Conservation (phyloP, 371 early-diverging fungal genomes). For the Apophysomyces ossiformis region DNA sequence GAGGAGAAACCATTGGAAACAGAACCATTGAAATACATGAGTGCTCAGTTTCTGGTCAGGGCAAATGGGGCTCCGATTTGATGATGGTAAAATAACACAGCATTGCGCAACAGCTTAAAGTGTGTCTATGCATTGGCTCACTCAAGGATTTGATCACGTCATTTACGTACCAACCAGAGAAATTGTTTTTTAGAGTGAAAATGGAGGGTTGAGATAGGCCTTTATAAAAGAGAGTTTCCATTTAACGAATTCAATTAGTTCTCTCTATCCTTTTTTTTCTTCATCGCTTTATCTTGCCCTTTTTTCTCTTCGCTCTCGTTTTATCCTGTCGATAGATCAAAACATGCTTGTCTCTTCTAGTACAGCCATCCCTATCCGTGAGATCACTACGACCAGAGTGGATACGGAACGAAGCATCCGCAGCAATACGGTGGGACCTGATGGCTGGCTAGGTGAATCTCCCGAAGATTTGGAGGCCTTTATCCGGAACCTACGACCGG, state of each 20-base stretch:
- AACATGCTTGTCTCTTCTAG: constrained; percentile 1
- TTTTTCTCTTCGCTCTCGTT: background rate
- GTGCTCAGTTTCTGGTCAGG: background rate
- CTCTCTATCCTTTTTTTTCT: background rate
- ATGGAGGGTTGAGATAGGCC: background rate
- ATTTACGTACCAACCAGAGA: background rate
- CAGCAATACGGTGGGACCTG: constrained; percentile 31
- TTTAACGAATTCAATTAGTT: background rate
- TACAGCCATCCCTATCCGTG: background rate
- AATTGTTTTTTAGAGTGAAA: background rate
- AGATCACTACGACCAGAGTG: background rate
- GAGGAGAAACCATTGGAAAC: background rate
- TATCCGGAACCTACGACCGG: constrained; percentile 24
- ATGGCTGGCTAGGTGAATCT: constrained; percentile 22
- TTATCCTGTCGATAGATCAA: background rate
- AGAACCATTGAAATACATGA: background rate
- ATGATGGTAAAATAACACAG: background rate
- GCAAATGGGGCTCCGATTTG: background rate
- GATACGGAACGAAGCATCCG: constrained; percentile 25
- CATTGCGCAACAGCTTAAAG: background rate
- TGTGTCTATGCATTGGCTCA: constrained; percentile 2
- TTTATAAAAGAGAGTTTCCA: too few relatives aligned
- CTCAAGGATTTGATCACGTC: constrained; percentile 1
- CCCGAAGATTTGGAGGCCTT: constrained; percentile 18
- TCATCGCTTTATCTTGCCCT: background rate